phyloP scores from a whole-genome alignment of 2,329 filamentous ascomycete genomes.

The Neonectria punicea region DNA sequence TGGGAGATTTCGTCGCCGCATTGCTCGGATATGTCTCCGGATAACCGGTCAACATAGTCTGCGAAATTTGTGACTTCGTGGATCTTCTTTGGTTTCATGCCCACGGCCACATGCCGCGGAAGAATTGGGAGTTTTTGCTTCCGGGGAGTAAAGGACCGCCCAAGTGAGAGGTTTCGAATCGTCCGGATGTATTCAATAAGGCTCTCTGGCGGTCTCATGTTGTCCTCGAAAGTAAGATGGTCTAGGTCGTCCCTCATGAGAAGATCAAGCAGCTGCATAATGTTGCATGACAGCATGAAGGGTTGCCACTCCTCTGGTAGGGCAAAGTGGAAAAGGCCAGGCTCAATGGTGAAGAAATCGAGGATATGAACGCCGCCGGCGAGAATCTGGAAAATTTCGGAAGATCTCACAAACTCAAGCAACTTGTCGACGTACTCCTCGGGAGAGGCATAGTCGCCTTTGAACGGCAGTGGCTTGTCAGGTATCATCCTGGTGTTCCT shows the following conservation, averaged over 20 bases:
- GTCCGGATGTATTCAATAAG: constrained; percentile 78
- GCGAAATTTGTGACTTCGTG: constrained; percentile 95
- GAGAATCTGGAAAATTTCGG: constrained; percentile 83
- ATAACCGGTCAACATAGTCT: constrained; percentile 76
- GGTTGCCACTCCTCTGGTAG: constrained; percentile 83
- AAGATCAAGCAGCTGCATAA: constrained; percentile 82
- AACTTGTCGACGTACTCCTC: constrained; percentile 85
- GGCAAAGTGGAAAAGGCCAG: constrained; percentile 82
- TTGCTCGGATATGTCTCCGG: constrained; percentile 66
- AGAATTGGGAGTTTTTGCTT: constrained; percentile 64
- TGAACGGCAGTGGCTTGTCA: constrained; percentile 71
- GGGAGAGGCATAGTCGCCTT: constrained; percentile 73
- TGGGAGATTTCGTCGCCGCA: constrained; percentile 76
- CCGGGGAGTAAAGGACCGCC: constrained; percentile 65
- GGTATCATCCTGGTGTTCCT: constrained; percentile 56
- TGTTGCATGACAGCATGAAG: constrained; percentile 77
- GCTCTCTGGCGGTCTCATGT: constrained; percentile 58
- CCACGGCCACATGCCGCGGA: constrained; percentile 78
- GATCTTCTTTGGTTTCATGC: constrained; percentile 96
- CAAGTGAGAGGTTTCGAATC: constrained; percentile 76
- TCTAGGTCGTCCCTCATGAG: constrained; percentile 81
- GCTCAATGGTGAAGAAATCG: constrained; percentile 91
- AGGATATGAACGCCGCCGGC: constrained; percentile 97
- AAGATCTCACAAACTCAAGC: constrained; percentile 78
- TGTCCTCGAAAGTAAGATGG: constrained; percentile 37